Base-by-base conservation (phyloP, 2,329 filamentous ascomycete species). In the Tolypocladium cylindrosporum region DNA sequence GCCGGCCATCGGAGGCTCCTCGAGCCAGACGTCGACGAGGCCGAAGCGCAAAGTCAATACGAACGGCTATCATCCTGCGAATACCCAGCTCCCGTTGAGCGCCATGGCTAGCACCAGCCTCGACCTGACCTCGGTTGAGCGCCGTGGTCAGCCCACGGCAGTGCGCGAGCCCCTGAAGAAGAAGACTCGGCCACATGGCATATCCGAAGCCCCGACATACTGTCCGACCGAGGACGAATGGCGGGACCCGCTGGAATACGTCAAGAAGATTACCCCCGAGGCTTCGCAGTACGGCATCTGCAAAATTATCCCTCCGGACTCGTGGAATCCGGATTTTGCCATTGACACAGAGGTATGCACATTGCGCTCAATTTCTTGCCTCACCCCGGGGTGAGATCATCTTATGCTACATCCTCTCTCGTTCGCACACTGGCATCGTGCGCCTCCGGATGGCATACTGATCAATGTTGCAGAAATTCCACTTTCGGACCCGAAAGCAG, bases 401-500 rank as follows among this genome's bases (percentile, higher is more conserved):
- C 27, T 31, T 19, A 51, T n/a, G 48, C n/a, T 16, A 2, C 48
- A 2, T 10, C 4, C 8, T 50, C 45, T 34, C 16, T 4, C 13
- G 3, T 8, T 21, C 19, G 48, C 31, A 36, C 31, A 37, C 2
- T 16, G 14, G 10, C 27, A n/a, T n/a, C 9, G 48, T 37, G 48
- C 48, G 31, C 31, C 48, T 36, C 10, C 19, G 10, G 13, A 52
- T 14, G 31, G 4, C 48, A 19, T 21, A n/a, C 48, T 52, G 51
- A 53, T 45, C 41, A 45, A 14, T 27, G 31, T 19, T 59, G 27
- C 55, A 97, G 92, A 90, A 87, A 74, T 99, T 99, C 68, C 94
- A 99, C 72, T 99, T 99, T 70, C 86, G 91, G 63, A 99, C 94
- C 16, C 85, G 94, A 70, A 91, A 95, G 71, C 94, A 99, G 72